These are phyloP conservation scores for Paxillus ammoniavirescens DNA, from an alignment of 768 basidiomycete genomes.

Conservation along the genomic window DNA sequence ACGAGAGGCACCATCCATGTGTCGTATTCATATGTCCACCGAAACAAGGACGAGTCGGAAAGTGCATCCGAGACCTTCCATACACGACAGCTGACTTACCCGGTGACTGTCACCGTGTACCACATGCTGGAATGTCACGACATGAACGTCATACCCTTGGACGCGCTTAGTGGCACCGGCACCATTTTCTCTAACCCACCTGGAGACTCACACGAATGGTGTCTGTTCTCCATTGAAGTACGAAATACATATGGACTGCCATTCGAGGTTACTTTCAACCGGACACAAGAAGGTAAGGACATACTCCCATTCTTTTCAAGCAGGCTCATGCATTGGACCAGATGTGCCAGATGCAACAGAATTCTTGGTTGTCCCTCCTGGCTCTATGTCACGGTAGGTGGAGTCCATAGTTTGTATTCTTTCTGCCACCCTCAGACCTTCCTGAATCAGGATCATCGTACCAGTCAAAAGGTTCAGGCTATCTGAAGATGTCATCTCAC, in stretches of 20 bases:
- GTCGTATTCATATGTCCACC: conserved; percentile 74
- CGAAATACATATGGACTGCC: conserved; percentile 88
- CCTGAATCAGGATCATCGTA: conserved; percentile 51
- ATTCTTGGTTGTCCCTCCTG: conserved; percentile 75
- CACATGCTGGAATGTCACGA: conserved; percentile 87
- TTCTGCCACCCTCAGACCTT: background rate
- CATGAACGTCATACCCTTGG: conserved; percentile 77
- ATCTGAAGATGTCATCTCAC: conserved; percentile 51
- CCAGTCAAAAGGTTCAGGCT: conserved; percentile 73
- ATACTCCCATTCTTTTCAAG: background rate
- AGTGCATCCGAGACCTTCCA: conserved; percentile 60
- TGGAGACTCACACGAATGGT: conserved; percentile 64
- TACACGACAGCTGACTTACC: conserved; percentile 84
- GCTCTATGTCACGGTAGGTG: conserved; percentile 76
- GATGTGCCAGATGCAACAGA: conserved; percentile 41
- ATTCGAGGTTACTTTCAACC: conserved; percentile 82
- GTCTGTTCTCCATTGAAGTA: conserved; percentile 87
- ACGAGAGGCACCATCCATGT: conserved; percentile 77
- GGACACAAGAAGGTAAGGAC: conserved; percentile 59
- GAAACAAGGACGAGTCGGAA: conserved; percentile 30
- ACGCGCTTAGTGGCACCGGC: conserved; percentile 19
- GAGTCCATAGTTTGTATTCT: background rate
- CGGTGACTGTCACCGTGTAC: conserved; percentile 91
- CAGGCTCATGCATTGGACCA: conserved; percentile 21
- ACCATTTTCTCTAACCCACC: conserved; percentile 23